Evolutionary conservation across 306 rosid species (phyloP), one percentile per base, ranked within the genome.

Genomic region (Rubus parviflorus): DNA sequence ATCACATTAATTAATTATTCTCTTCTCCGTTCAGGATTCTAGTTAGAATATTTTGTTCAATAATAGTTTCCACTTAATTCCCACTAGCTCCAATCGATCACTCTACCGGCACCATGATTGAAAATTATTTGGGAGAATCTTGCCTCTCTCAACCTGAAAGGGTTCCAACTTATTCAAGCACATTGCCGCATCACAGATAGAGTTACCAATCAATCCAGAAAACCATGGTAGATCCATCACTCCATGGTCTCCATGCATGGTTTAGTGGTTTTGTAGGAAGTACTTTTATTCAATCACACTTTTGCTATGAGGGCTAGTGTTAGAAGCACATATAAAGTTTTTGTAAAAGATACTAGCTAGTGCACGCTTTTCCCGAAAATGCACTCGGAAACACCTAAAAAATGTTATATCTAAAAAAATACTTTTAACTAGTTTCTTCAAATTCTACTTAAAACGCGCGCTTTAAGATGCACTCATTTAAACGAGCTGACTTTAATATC

Each of bases 151-250:
- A 38, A 68, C 48, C 65, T 47, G 12, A 38, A 75, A 30, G 54
- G 38, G 43, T 17, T 51, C 49, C 65, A 65, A 3, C 5, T 75
- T 63, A 42, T 10, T 67, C 65, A 58, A 58, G 17, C 40, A 58
- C 20, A 63, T 35, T 48, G 79, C 62, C 41, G 80, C 80, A 76
- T 76, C 63, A 51, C 73, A 14, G 52, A 52, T 35, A 49, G 49
- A 49, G 16, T 70, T 43, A 17, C 75, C 30, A 51, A 52, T 10
- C 63, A 19, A 35, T 13, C 46, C 47, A 35, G 62, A 71, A 51
- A n/a, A 4, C 19, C 20, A 72, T 72, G 76, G 20, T 72, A 72
- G 22, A 37, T 63, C 68, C 17, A 9, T 25, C 40, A 7, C 38
- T 60, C 15, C 11, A 20, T 17, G n/a, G 65, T 3, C 38, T 60